Percentiles rank a stretch among this genome's conserved stretches.
phyloP scores from a whole-genome alignment of 768 basidiomycete genomes.

The Tricholoma saponaceum region DNA sequence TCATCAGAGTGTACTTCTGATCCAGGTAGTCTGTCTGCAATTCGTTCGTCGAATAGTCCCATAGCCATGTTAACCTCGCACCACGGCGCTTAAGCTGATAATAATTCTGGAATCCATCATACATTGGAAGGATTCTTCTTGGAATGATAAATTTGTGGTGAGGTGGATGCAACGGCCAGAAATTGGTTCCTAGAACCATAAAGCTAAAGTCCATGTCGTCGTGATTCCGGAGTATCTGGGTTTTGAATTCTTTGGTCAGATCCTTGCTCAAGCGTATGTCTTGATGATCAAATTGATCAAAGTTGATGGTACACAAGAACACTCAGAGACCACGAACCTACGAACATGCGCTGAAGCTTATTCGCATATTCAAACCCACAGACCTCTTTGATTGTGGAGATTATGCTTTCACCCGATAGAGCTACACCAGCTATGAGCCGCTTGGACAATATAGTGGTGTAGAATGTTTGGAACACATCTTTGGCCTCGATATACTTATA shows the following conservation, averaged over 20 bases:
- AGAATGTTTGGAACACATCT: conserved; percentile 98
- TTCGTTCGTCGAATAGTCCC: conserved; percentile 98
- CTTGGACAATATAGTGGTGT: conserved; percentile 89
- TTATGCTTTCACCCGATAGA: conserved; percentile 97
- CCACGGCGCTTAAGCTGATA: conserved; percentile 93
- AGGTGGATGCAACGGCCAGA: conserved; percentile 55
- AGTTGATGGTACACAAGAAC: no score
- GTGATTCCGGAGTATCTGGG: no score
- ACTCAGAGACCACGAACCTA: conserved; percentile 46
- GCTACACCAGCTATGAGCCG: conserved; percentile 89
- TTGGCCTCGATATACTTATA: conserved; percentile 99
- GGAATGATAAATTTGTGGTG: conserved; percentile 87
- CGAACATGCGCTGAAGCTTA: conserved; percentile 96
- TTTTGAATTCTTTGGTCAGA: conserved; percentile 63
- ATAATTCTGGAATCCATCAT: conserved; percentile 89
- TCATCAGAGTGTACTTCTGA: conserved; percentile 96
- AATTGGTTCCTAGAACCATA: no score
- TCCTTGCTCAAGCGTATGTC: conserved; percentile 97
- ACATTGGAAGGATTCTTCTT: conserved; percentile 78
- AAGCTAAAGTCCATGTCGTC: no score
- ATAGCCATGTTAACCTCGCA: conserved; percentile 94
- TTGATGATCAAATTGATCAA: no score
- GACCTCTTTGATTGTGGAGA: conserved; percentile 93
- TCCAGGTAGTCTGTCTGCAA: conserved; percentile 88
- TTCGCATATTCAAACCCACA: conserved; percentile 97